phyloP scores from a whole-genome alignment of 2,329 filamentous ascomycete genomes.

The Verticillium nubilum region DNA sequence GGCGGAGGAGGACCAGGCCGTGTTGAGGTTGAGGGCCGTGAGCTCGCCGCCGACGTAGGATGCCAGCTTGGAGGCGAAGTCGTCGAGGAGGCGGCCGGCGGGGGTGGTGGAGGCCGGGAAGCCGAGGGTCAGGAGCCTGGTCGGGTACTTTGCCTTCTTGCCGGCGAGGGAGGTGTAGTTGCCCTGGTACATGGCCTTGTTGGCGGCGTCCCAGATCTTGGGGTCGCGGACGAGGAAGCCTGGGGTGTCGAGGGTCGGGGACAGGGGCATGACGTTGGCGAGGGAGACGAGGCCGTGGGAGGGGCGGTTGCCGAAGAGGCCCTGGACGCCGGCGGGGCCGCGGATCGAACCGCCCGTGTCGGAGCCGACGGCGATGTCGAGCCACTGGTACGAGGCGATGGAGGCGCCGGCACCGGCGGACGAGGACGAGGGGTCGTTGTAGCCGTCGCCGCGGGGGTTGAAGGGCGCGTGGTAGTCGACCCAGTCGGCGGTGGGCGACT shows the following conservation, averaged over 20 bases:
- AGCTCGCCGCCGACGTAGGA: conserved; percentile 17
- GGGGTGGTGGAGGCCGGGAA: conserved; percentile 16
- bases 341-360: conserved; percentile 42
- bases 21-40: conserved; percentile 14
- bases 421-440: conserved; percentile 36
- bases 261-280: conserved; percentile 36
- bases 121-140: conserved; percentile 21
- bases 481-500: conserved; percentile 40
- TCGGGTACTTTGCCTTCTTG: conserved; percentile 7
- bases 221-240: conserved; percentile 34
- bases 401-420: conserved; percentile 26
- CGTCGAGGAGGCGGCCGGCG: conserved; percentile 15
- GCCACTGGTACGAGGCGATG: conserved; percentile 35
- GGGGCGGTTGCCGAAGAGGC: conserved; percentile 39
- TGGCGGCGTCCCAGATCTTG: conserved; percentile 24
- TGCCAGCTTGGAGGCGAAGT: conserved; percentile 21
- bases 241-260: conserved; percentile 34
- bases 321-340: conserved; percentile 35
- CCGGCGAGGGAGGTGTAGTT: conserved; percentile 24
- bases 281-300: conserved; percentile 32
- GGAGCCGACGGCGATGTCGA: conserved; percentile 36
- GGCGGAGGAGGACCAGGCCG: conserved; percentile 18
- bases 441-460: conserved; percentile 41
- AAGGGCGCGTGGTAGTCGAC: conserved; percentile 32
- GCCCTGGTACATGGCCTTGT: conserved; percentile 22